Conservation (phyloP, 495 filamentous ascomycete species). For the Talaromyces nanjingensis region DNA sequence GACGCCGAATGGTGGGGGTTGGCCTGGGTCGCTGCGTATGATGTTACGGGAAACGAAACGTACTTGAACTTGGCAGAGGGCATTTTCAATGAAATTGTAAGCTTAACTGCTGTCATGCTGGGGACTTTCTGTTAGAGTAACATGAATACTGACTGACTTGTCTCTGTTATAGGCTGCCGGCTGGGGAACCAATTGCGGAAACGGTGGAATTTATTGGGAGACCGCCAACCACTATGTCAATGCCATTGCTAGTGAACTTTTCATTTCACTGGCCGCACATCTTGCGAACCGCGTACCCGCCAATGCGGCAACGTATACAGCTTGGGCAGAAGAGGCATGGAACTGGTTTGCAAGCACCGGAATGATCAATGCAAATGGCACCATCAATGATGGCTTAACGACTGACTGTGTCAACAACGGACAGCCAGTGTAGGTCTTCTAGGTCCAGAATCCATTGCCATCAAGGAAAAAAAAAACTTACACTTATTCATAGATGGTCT, state of each 20-base stretch:
- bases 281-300: slow-evolving; percentile 58
- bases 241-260: slow-evolving; percentile 73
- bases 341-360: slow-evolving; percentile 60
- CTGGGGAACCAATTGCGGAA: slow-evolving; percentile 37
- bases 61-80: slow-evolving; percentile 50
- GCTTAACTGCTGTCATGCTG: slow-evolving; percentile 3
- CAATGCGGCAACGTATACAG: slow-evolving; percentile 45
- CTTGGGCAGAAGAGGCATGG: slow-evolving; percentile 54
- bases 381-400: slow-evolving; percentile 67
- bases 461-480: not conserved
- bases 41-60: slow-evolving; percentile 44
- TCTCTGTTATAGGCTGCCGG: slow-evolving; percentile 21
- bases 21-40: slow-evolving; percentile 58
- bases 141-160: not conserved
- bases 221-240: slow-evolving; percentile 53
- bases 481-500: slow-evolving; percentile 42
- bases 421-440: slow-evolving; percentile 31
- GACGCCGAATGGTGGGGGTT: slow-evolving; percentile 72
- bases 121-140: slow-evolving; percentile 5
- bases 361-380: slow-evolving; percentile 57
- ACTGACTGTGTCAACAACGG: slow-evolving; percentile 59
- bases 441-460: not conserved
- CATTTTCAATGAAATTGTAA: slow-evolving; percentile 55
- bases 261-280: slow-evolving; percentile 59
- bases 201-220: slow-evolving; percentile 63